A percentile compares a stretch with the other conserved stretches of the same genome.
phyloP scores from a whole-genome alignment of 768 basidiomycete genomes.

The Glaciozyma antarctica region DNA sequence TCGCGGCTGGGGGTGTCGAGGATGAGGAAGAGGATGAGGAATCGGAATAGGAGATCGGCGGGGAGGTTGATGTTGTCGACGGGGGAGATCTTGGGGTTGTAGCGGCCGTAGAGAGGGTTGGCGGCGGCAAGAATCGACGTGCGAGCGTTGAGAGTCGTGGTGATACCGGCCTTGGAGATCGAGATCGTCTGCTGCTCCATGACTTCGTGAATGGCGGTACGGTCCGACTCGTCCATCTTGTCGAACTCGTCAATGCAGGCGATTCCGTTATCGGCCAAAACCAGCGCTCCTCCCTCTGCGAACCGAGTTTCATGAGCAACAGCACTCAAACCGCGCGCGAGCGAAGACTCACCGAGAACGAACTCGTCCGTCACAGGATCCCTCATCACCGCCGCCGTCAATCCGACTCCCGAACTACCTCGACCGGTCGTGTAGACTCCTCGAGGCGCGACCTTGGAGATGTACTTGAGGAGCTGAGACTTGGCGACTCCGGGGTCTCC shows the following conservation, averaged over 20 bases:
- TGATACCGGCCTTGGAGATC: constrained; percentile 98
- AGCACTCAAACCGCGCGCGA: background rate
- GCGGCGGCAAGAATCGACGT: constrained; percentile 97
- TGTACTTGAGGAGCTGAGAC: constrained; percentile 88
- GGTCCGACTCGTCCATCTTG: constrained; percentile 98
- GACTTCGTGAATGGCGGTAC: constrained; percentile 98
- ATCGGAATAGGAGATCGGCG: constrained; percentile 94
- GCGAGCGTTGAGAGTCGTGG: constrained; percentile 92
- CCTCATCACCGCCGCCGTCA: constrained; percentile 95
- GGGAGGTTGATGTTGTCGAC: constrained; percentile 97
- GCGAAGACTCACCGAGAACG: background rate
- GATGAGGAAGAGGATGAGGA: constrained; percentile 94
- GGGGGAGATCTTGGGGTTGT: constrained; percentile 98
- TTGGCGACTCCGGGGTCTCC: constrained; percentile 98
- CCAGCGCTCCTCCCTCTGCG: constrained; percentile 99
- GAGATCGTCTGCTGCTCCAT: constrained; percentile 98
- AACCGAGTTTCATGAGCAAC: constrained; percentile 62
- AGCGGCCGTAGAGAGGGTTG: constrained; percentile 97
- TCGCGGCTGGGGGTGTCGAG: constrained; percentile 91
- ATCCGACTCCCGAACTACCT: constrained; percentile 96
- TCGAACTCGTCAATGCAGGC: constrained; percentile 99
- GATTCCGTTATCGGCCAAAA: constrained; percentile 93
- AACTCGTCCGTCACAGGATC: constrained; percentile 81
- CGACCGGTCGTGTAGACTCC: constrained; percentile 97
- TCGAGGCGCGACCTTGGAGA: constrained; percentile 86